Evolutionary conservation across 768 basidiomycete genomes (phyloP), one percentile per base, ranked within the genome.

Genomic region (Cyclocybe aegerita): DNA sequence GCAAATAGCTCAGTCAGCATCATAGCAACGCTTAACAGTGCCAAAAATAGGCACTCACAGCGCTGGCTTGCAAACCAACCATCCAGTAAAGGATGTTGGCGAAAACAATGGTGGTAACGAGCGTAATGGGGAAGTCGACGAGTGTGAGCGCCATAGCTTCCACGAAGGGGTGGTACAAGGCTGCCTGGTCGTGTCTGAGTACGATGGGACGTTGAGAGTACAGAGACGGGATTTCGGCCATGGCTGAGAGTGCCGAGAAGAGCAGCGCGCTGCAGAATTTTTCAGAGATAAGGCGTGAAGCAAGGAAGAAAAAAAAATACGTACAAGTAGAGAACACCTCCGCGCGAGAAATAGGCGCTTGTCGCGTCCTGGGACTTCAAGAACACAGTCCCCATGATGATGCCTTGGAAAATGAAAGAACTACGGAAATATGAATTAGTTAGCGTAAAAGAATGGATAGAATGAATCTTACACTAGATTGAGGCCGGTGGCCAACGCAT

Each of bases 261-360:
- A 88, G 73, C 4, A 86, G 64, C 1, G 84, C 65, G 46, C 84
- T 86, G 43, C 15, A 52, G 36, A 44, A 23, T 31, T 15, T 38
- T 8, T 57, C 15, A 38, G 43, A 36, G 41, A 44, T 23, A 17
- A 35, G 46, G 7, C 9, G 29, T 3, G 17, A 30, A 44, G 15
- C 7, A 10, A 47, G 29, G 34, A 17, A 7, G 4, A 23, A 4
- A 35, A 33, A 12, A 34, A 32, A 16, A 9, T 23, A 68, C 80
- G 32, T 62, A 85, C 79, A 90, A 89, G 77, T 88, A 91, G 14
- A 93, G 70, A 16, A 86, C 74, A 68, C 89, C 84, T 36, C 88
- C 88, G 14, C 90, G 80, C n/a, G 85, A 83, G 73, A 88, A 90
- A 61, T 79, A 85, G 9, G 80, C 81, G 10, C 72, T 65, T 0